Percentiles rank a stretch among this genome's conserved stretches.
phyloP scores from a whole-genome alignment of 2,329 filamentous ascomycete species.

The Acarospora socialis region DNA sequence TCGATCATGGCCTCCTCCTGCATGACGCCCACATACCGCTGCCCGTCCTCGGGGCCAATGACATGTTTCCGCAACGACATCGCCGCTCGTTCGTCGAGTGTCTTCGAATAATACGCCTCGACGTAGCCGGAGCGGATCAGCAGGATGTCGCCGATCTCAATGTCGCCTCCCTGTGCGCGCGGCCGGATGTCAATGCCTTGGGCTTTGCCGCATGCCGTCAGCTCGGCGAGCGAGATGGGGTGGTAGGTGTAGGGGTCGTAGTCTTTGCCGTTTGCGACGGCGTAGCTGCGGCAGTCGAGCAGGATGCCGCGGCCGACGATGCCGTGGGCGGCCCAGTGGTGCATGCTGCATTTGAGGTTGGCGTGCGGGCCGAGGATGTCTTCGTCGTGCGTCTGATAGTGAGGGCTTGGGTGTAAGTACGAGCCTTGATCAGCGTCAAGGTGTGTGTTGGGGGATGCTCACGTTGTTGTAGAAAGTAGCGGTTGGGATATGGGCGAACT shows the following conservation, averaged over 20 bases:
- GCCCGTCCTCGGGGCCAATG: constrained; percentile 23
- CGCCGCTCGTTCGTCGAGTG: constrained; percentile 19
- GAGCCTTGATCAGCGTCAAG: not conserved
- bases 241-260: constrained; percentile 40
- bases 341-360: constrained; percentile 28
- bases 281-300: constrained; percentile 31
- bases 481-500: constrained; percentile 26
- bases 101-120: constrained; percentile 39
- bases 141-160: constrained; percentile 49
- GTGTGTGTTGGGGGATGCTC: constrained; percentile 1
- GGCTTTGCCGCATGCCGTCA: constrained; percentile 43
- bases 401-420: not conserved
- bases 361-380: constrained; percentile 22
- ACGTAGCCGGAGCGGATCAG: constrained; percentile 51
- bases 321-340: constrained; percentile 28
- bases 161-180: constrained; percentile 37
- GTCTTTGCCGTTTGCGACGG: constrained; percentile 34
- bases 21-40: constrained; percentile 35
- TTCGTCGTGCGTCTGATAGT: constrained; percentile 19
- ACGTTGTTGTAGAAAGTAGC: constrained; percentile 29
- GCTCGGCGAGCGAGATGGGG: constrained; percentile 39
- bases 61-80: constrained; percentile 20
- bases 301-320: constrained; percentile 29
- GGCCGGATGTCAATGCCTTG: constrained; percentile 50
- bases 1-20: constrained; percentile 42